Conservation (phyloP, 768 basidiomycete genomes). For the Boletus sp. region DNA sequence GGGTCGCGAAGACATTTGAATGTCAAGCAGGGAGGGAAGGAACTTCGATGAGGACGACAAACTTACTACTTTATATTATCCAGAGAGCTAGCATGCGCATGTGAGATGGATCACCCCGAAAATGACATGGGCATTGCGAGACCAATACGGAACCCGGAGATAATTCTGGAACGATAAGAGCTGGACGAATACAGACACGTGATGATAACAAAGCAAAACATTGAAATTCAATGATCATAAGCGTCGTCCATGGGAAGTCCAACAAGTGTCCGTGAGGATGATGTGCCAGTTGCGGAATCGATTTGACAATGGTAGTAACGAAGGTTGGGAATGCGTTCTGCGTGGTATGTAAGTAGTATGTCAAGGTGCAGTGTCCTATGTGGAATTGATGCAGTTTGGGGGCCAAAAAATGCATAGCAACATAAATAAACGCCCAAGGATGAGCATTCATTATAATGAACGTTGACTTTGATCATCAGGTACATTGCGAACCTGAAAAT, state of each 20-base stretch:
- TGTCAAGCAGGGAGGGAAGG: neutral
- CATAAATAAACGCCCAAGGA: conserved; percentile 5
- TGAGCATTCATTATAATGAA: conserved; percentile 19
- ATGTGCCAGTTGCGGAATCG: conserved; percentile 14
- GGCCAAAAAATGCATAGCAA: conserved; percentile 4
- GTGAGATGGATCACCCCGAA: neutral
- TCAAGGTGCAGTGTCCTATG: conserved; percentile 1
- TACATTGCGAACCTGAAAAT: conserved; percentile 52
- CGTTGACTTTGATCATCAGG: conserved; percentile 43
- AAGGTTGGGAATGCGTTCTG: conserved; percentile 5
- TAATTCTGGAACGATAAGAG: conserved; percentile 16
- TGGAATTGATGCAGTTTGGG: conserved; percentile 1
- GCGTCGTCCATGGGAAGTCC: conserved; percentile 16
- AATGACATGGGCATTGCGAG: neutral
- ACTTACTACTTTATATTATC: conserved; percentile 10
- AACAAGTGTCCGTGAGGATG: conserved; percentile 17
- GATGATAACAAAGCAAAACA: conserved; percentile 4
- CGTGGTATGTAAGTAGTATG: conserved; percentile 21
- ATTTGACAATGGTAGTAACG: conserved; percentile 11
- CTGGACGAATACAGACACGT: conserved; percentile 5
- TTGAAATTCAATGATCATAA: conserved; percentile 2
- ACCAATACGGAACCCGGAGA: neutral
- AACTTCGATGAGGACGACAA: neutral
- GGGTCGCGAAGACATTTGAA: conserved; percentile 45
- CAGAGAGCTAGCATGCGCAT: neutral